Evolutionary conservation across 371 early-diverging fungal genomes (phyloP).

Genomic region (Rhizomucor pusillus): DNA sequence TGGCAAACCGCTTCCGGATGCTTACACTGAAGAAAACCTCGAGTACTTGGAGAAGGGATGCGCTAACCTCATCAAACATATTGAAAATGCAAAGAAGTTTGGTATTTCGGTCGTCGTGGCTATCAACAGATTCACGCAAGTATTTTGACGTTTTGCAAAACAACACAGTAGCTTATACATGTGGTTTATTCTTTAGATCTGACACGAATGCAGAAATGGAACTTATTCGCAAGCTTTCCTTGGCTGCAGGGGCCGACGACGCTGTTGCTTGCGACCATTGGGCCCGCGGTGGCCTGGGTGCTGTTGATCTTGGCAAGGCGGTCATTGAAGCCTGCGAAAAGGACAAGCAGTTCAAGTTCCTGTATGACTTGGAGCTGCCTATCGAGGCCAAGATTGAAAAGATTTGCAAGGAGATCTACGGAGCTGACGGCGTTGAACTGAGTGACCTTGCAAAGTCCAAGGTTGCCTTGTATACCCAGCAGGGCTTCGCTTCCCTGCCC

Average conservation of each 20-base stretch:
- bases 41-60: constrained; percentile 80
- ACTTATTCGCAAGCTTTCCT: constrained; percentile 67
- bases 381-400: constrained; percentile 89
- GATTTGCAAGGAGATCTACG: constrained; percentile 92
- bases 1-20: constrained; percentile 87
- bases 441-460: constrained; percentile 80
- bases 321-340: constrained; percentile 78
- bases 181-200: constrained; percentile 31
- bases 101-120: constrained; percentile 93
- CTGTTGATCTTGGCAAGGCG: constrained; percentile 82
- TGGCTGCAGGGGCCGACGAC: constrained; percentile 84
- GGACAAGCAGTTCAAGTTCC: constrained; percentile 69
- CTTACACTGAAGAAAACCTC: constrained; percentile 84
- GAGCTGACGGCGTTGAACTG: constrained; percentile 85
- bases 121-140: constrained; percentile 82
- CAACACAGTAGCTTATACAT: constrained; percentile 1
- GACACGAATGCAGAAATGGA: constrained; percentile 89
- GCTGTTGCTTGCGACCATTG: constrained; percentile 89
- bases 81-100: constrained; percentile 86
- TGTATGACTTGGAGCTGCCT: constrained; percentile 74
- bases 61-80: constrained; percentile 84
- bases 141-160: neutral
- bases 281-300: constrained; percentile 93
- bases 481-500: constrained; percentile 84
- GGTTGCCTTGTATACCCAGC: constrained; percentile 76